Evolutionary conservation across 1,284 basidiomycete genomes (phyloP).

Genomic region (Melanopsichium pennsylvanicum): DNA sequence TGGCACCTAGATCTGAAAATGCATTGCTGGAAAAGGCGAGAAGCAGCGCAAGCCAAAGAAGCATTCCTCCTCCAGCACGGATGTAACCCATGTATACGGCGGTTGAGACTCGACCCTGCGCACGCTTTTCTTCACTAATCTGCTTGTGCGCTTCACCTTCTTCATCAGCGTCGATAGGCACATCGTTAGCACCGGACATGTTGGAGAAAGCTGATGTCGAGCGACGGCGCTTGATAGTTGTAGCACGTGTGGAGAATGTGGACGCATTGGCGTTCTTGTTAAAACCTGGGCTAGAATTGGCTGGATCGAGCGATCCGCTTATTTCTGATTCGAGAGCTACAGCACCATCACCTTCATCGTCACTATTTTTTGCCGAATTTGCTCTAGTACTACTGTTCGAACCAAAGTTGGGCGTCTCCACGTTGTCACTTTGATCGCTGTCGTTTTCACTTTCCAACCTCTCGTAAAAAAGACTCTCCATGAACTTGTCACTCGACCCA

Average conservation of each 20-base stretch:
- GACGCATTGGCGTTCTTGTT: constrained; percentile 27
- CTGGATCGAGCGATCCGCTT: too few relatives aligned
- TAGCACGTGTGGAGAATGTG: constrained; percentile 30
- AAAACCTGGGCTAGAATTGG: too few relatives aligned
- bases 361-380: constrained; percentile 24
- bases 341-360: constrained; percentile 36
- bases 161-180: background rate
- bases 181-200: constrained; percentile 74
- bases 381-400: constrained; percentile 15
- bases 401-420: constrained; percentile 28
- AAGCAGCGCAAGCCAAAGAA: constrained; percentile 26
- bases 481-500: constrained; percentile 73
- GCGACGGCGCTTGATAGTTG: constrained; percentile 41
- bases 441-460: constrained; percentile 67
- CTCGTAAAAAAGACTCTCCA: constrained; percentile 71
- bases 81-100: constrained; percentile 37
- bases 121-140: constrained; percentile 27
- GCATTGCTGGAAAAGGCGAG: constrained; percentile 10
- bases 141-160: constrained; percentile 26
- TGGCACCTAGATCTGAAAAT: constrained; percentile 22
- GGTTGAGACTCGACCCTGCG: constrained; percentile 29
- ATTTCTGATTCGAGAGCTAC: too few relatives aligned
- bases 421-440: constrained; percentile 21
- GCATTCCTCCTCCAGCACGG: constrained; percentile 21
- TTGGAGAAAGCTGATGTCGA: constrained; percentile 70